Base-by-base conservation (phyloP, 257 asterid genomes). In the Lithospermum erythrorhizon region DNA sequence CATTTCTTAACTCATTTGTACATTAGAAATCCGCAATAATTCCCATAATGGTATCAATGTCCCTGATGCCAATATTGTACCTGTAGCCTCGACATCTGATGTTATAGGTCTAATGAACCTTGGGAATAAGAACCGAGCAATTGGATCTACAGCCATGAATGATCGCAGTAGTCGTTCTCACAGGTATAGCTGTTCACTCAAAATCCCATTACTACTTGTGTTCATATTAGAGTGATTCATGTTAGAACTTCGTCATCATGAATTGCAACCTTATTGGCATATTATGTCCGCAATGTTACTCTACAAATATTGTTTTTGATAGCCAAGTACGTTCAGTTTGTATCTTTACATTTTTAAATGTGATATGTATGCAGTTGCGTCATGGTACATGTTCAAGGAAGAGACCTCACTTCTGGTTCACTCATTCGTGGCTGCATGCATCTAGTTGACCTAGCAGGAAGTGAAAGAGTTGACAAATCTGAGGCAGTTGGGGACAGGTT, bases 391-490 rank as follows among this genome's bases (percentile, higher is more conserved):
- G 93, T 89, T 72, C 88, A 81, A 74, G 97, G 97, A 70, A 89
- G 72, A 77, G 82, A 84, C 61, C 56, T 85, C 79, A 70, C 93
- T 6, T 79, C 95, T 25, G 87, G 94, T 49, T 27, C 87, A 5
- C 19, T 74, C 53, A 70, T 77, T 61, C 87, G 78, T 25, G 94
- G 97, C 41, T 79, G 87, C 64, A 74, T 86, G 89, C 97, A 89
- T 82, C 77, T 89, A 27, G 97, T 89, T 56, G 97, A 89, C 72
- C 80, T 89, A 48, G 97, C 97, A 32, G 97, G 97, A 73, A 89
- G 97, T 64, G 97, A 89, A 73, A 75, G 94, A 75, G 85, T 66
- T 17, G 90, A 82, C 69, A 83, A 87, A 75, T 61, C 89, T 30
- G 94, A 87, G 74, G 95, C 77, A 21, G 77, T 61, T 47, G 94